A percentile compares a stretch with the other conserved stretches of the same genome.
These are phyloP conservation scores for Cercospora zeae-maydis DNA, from an alignment of 2,329 filamentous ascomycete genomes.

Conservation along the genomic window DNA sequence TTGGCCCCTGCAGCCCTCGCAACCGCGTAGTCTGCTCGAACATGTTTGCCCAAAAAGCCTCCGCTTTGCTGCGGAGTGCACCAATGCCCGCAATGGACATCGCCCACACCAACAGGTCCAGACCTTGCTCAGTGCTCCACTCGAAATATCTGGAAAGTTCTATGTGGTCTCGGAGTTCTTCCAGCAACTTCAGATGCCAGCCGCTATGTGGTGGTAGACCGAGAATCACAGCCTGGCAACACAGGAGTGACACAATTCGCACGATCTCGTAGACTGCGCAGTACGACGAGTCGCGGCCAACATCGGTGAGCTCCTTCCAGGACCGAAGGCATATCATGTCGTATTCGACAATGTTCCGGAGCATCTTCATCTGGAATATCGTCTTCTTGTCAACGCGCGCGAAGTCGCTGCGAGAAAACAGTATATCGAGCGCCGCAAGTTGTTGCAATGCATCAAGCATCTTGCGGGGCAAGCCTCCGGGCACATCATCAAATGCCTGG, in stretches of 20 bases:
- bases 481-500: background rate
- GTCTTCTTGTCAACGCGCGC: background rate
- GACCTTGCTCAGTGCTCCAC: background rate
- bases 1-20: background rate
- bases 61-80: background rate
- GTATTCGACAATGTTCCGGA: background rate
- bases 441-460: background rate
- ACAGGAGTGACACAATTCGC: background rate
- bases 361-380: background rate
- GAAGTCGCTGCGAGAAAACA: background rate
- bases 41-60: background rate
- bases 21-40: background rate
- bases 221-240: background rate
- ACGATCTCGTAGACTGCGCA: background rate
- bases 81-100: background rate
- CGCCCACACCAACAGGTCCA: background rate
- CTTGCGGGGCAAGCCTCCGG: background rate
- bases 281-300: background rate
- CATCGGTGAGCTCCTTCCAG: background rate
- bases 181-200: background rate
- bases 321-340: background rate
- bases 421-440: background rate
- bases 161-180: background rate
- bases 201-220: background rate
- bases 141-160: background rate